phyloP scores from a whole-genome alignment of 1,284 basidiomycete species.

The Tremellales sp. region DNA sequence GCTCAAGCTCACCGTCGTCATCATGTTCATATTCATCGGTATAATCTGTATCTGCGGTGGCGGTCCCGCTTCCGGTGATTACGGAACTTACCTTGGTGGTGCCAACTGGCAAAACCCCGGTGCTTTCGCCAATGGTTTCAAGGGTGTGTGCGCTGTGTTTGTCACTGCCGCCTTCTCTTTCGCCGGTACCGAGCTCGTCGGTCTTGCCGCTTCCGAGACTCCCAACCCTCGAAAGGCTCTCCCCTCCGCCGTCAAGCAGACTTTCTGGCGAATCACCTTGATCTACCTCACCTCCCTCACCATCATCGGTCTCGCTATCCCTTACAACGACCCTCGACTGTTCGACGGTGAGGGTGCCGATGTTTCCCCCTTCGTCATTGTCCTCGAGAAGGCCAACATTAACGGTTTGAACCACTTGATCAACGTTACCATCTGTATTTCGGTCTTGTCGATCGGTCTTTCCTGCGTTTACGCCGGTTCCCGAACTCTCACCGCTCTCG shows the following conservation, averaged over 20 bases:
- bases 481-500: slow-evolving; percentile 43
- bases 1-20: slow-evolving; percentile 46
- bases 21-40: slow-evolving; percentile 45
- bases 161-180: slow-evolving; percentile 68
- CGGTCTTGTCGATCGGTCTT: slow-evolving; percentile 44
- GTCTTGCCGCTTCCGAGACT: slow-evolving; percentile 72
- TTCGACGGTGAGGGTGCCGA: slow-evolving; percentile 46
- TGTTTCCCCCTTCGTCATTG: slow-evolving; percentile 54
- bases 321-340: slow-evolving; percentile 42
- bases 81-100: slow-evolving; percentile 37
- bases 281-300: slow-evolving; percentile 54
- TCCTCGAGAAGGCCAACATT: slow-evolving; percentile 48
- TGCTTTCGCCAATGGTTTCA: slow-evolving; percentile 51
- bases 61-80: slow-evolving; percentile 37
- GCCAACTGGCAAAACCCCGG: slow-evolving; percentile 43
- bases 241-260: slow-evolving; percentile 52
- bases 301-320: slow-evolving; percentile 52
- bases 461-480: slow-evolving; percentile 47
- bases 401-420: slow-evolving; percentile 50
- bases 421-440: slow-evolving; percentile 52
- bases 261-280: slow-evolving; percentile 50
- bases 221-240: slow-evolving; percentile 51
- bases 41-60: slow-evolving; percentile 41
- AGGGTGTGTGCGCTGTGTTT: slow-evolving; percentile 47
- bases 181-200: slow-evolving; percentile 79